Percentiles rank a stretch among this genome's conserved stretches.
Evolutionary conservation across 2,329 filamentous ascomycete genomes (phyloP).

Genomic region (Beauveria caledonica): DNA sequence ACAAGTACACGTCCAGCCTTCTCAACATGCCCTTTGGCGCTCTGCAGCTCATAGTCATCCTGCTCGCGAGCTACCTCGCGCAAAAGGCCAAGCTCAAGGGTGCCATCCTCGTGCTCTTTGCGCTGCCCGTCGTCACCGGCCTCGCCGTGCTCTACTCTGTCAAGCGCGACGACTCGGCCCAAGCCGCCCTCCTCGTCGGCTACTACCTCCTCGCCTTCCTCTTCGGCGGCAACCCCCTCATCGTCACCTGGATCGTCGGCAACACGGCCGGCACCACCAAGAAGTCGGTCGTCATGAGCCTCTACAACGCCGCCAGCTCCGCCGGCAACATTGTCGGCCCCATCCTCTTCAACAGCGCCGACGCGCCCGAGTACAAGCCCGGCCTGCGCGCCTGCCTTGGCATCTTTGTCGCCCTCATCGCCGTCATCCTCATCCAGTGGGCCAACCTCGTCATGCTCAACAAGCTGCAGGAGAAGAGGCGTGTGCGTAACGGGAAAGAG

Average conservation of each 20-base stretch:
- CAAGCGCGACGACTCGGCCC: slow-evolving; percentile 27
- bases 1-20: slow-evolving; percentile 48
- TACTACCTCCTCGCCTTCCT: slow-evolving; percentile 61
- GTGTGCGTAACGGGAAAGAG: slow-evolving; percentile 52
- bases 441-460: slow-evolving; percentile 49
- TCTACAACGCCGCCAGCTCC: slow-evolving; percentile 55
- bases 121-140: slow-evolving; percentile 54
- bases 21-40: slow-evolving; percentile 61
- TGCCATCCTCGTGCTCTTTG: slow-evolving; percentile 41
- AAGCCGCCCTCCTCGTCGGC: slow-evolving; percentile 45
- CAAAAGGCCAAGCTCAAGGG: slow-evolving; percentile 51
- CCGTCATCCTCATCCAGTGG: slow-evolving; percentile 44
- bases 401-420: slow-evolving; percentile 46
- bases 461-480: slow-evolving; percentile 42
- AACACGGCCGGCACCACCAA: slow-evolving; percentile 63
- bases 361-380: slow-evolving; percentile 50
- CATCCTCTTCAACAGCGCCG: slow-evolving; percentile 48
- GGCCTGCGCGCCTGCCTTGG: slow-evolving; percentile 48
- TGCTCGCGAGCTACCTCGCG: slow-evolving; percentile 50
- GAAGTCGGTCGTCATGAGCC: slow-evolving; percentile 54
- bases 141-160: slow-evolving; percentile 49
- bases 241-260: slow-evolving; percentile 60
- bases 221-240: slow-evolving; percentile 56
- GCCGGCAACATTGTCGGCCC: slow-evolving; percentile 62
- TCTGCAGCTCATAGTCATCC: slow-evolving; percentile 51